phyloP scores from a whole-genome alignment of 176 grass and related monocot genomes.

The Cymbopogon citratus region DNA sequence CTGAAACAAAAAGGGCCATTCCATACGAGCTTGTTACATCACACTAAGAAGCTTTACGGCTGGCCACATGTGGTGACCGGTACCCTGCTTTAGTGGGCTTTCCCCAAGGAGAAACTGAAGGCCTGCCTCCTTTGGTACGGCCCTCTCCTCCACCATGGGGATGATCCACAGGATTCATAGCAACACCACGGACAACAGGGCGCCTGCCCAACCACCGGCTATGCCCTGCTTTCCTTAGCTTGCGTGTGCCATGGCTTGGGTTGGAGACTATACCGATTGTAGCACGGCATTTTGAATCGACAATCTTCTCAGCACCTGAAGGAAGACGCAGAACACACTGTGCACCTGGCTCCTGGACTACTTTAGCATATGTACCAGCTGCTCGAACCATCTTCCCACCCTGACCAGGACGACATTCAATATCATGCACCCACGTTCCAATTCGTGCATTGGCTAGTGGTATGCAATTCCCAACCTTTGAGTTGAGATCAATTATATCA shows the following conservation, averaged over 20 bases:
- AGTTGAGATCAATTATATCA: conserved; percentile 3
- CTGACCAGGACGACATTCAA: neutral
- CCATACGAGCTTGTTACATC: neutral
- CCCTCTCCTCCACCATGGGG: conserved; percentile 6
- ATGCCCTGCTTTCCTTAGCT: neutral
- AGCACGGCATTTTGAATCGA: conserved; percentile 2
- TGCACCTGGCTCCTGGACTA: conserved; percentile 9
- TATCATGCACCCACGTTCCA: neutral
- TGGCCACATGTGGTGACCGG: neutral
- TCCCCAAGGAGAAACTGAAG: conserved; percentile 13
- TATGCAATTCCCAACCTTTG: conserved; percentile 7
- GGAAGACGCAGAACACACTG: neutral
- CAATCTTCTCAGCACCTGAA: conserved; percentile 8
- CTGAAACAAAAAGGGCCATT: neutral
- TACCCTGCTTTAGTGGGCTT: conserved; percentile 3
- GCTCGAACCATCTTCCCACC: conserved; percentile 16
- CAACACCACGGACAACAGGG: conserved; percentile 7
- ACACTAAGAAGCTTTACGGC: neutral
- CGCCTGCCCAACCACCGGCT: conserved; percentile 1
- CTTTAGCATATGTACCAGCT: conserved; percentile 4
- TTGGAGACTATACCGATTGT: conserved; percentile 3
- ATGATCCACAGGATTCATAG: conserved; percentile 17
- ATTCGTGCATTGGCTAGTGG: neutral
- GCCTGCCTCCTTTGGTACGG: conserved; percentile 1
- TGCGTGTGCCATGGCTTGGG: neutral